Evolutionary conservation across 148 eudicot genomes (phyloP).

Genomic region (Beta vulgaris): DNA sequence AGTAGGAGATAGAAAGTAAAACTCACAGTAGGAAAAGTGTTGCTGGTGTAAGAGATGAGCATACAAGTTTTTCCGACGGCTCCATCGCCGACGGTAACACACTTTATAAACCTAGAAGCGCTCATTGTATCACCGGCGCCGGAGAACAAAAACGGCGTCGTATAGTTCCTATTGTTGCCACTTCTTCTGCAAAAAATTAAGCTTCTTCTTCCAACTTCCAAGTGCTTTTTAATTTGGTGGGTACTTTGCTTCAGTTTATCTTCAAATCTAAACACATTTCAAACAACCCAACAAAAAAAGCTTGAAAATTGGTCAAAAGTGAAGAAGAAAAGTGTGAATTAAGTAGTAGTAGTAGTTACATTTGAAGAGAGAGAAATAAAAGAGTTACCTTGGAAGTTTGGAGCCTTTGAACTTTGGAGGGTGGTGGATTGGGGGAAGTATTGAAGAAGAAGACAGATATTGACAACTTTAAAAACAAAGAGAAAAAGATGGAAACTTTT

Average conservation of each 20-base stretch:
- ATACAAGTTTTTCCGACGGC: conserved; percentile 41
- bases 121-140: conserved; percentile 31
- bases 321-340: conserved; percentile 16
- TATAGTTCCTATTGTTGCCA: background rate
- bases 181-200: background rate
- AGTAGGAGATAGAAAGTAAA: background rate
- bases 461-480: background rate
- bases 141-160: conserved; percentile 7
- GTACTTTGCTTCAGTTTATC: conserved; percentile 1
- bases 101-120: conserved; percentile 38
- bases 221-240: background rate
- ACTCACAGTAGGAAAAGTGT: conserved; percentile 51
- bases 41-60: conserved; percentile 44
- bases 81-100: conserved; percentile 39
- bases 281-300: background rate
- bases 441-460: conserved; percentile 22
- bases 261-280: conserved; percentile 12
- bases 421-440: conserved; percentile 8
- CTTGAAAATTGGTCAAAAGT: conserved; percentile 15
- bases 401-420: background rate
- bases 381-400: conserved; percentile 1
- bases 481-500: background rate
- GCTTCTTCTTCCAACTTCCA: background rate
- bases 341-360: conserved; percentile 2
- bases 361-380: conserved; percentile 15